A percentile compares a stretch with the other conserved stretches of the same genome.
These are phyloP conservation scores for Candida andamanensis DNA, from an alignment of 805 yeast species.

Conservation along the genomic window DNA sequence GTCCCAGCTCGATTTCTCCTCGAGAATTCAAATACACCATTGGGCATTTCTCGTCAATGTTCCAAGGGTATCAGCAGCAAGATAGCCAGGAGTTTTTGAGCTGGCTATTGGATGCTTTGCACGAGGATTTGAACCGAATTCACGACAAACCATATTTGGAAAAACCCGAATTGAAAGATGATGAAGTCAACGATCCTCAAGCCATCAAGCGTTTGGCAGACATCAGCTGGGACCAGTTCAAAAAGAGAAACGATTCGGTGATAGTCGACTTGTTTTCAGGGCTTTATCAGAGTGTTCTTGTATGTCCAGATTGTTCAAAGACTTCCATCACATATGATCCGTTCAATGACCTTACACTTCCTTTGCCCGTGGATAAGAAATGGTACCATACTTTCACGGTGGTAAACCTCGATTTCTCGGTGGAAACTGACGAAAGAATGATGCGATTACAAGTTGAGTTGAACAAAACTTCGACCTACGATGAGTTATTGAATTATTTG, in stretches of 20 bases:
- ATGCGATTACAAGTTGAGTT: conserved; percentile 65
- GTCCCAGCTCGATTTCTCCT: conserved; percentile 44
- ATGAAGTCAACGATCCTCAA: conserved; percentile 46
- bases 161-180: conserved; percentile 75
- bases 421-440: conserved; percentile 13
- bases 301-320: conserved; percentile 80
- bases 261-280: conserved; percentile 87
- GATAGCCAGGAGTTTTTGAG: conserved; percentile 93
- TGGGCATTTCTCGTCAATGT: conserved; percentile 74
- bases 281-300: conserved; percentile 79
- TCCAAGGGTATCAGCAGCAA: conserved; percentile 80
- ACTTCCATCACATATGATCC: conserved; percentile 92
- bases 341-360: conserved; percentile 82
- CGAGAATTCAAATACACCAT: conserved; percentile 71
- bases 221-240: conserved; percentile 77
- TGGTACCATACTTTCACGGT: conserved; percentile 67
- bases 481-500: conserved; percentile 58
- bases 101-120: conserved; percentile 80
- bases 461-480: conserved; percentile 56
- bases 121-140: conserved; percentile 87
- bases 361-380: conserved; percentile 69
- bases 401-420: conserved; percentile 42
- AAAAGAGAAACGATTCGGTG: conserved; percentile 75
- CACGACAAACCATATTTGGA: conserved; percentile 79
- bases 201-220: conserved; percentile 62